These are phyloP conservation scores for Aspergillus sp. DNA, from an alignment of 2,329 filamentous ascomycete species.

Conservation along the genomic window DNA sequence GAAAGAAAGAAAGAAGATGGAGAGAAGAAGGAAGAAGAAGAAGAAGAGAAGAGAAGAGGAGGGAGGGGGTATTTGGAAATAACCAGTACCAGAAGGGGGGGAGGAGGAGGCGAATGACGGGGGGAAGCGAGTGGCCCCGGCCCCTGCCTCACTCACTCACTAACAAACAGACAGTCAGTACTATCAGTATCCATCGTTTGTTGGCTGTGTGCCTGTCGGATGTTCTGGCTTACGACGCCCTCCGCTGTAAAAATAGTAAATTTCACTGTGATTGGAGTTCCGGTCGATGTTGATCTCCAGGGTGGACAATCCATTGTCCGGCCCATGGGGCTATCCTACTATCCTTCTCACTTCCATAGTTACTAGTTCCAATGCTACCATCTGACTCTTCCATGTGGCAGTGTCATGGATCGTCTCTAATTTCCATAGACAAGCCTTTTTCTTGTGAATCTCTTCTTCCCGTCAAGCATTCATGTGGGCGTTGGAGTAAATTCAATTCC, in stretches of 20 bases:
- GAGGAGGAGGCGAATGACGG: constrained; percentile 11
- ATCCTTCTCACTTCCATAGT: not conserved
- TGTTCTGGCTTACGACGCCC: constrained; percentile 2
- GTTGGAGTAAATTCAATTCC: not conserved
- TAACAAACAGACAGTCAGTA: too few relatives aligned
- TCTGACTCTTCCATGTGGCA: not conserved
- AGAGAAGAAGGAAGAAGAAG: constrained; percentile 11
- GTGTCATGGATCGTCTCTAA: not conserved
- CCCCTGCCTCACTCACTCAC: not conserved
- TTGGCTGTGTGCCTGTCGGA: too few relatives aligned
- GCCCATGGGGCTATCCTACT: not conserved
- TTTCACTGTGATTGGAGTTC: not conserved
- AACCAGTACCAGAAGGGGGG: not conserved
- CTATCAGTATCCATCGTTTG: too few relatives aligned
- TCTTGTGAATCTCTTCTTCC: not conserved
- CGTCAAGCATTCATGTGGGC: not conserved
- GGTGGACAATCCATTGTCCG: not conserved
- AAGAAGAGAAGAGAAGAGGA: constrained; percentile 14
- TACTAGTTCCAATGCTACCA: not conserved
- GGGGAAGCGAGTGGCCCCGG: not conserved
- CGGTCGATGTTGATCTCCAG: not conserved
- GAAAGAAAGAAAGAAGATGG: constrained; percentile 12
- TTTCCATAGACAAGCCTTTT: not conserved
- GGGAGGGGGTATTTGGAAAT: constrained; percentile 8
- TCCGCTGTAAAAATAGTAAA: constrained; percentile 8